Conservation (phyloP, 2,329 filamentous ascomycete genomes). For the Penicillium sclerotigenum region DNA sequence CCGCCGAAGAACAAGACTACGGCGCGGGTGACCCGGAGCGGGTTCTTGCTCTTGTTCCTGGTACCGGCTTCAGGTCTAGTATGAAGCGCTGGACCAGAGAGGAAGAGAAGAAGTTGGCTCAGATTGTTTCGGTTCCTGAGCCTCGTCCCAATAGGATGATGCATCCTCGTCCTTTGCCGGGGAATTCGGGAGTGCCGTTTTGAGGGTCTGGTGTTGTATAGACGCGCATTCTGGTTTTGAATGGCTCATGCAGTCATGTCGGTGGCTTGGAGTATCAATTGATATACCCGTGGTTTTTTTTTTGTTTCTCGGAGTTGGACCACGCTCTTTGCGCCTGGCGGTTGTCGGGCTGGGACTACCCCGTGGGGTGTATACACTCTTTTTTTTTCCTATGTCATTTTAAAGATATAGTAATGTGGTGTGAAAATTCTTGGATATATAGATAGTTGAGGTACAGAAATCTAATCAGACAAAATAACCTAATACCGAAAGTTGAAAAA, state of each 20-base stretch:
- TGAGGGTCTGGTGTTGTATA: background rate
- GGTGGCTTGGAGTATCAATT: background rate
- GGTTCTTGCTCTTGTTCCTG: constrained; percentile 21
- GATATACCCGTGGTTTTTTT: background rate
- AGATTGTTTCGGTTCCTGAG: constrained; percentile 6
- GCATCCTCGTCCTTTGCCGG: background rate
- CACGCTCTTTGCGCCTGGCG: background rate
- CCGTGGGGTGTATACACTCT: background rate
- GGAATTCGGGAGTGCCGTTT: background rate
- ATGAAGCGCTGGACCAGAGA: constrained; percentile 16
- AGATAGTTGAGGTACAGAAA: constrained; percentile 3
- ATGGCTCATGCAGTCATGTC: background rate
- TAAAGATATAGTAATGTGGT: background rate
- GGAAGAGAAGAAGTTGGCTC: constrained; percentile 9
- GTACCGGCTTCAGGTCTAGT: constrained; percentile 8
- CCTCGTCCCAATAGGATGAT: background rate
- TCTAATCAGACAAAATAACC: background rate
- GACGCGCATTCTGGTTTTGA: background rate
- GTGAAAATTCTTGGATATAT: constrained; percentile 8
- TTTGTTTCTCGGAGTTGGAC: background rate
- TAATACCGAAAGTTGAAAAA: background rate
- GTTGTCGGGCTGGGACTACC: background rate
- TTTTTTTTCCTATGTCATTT: background rate
- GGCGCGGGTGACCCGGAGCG: constrained; percentile 25
- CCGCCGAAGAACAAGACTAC: constrained; percentile 29